phyloP scores from a whole-genome alignment of 345 rosid species.

The Cardamine resedifolia region DNA sequence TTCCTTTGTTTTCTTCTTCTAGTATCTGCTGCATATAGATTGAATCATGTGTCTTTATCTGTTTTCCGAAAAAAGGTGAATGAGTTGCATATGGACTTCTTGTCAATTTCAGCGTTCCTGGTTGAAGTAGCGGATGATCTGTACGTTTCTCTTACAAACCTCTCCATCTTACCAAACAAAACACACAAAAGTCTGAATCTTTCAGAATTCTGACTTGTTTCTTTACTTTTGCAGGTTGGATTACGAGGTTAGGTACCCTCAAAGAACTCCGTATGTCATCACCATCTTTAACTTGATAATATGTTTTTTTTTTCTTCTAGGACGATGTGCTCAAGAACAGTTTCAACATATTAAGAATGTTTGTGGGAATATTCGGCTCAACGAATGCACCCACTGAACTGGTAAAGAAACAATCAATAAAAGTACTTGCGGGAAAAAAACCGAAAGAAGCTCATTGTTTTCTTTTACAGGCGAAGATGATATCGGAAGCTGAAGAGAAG shows the following conservation, averaged over 20 bases:
- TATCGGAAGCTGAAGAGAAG: conserved; percentile 74
- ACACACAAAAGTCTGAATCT: conserved; percentile 24
- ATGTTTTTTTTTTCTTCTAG: conserved; percentile 51
- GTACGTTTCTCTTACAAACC: conserved; percentile 40
- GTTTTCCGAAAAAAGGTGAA: conserved; percentile 57
- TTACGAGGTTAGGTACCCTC: conserved; percentile 60
- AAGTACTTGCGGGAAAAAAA: too few species aligned
- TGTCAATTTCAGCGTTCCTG: conserved; percentile 77
- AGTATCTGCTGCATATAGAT: too few species aligned
- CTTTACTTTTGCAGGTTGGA: conserved; percentile 59
- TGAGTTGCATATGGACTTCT: conserved; percentile 82
- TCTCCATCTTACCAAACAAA: conserved; percentile 31
- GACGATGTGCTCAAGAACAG: conserved; percentile 79
- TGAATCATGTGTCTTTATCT: background rate
- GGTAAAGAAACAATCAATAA: conserved; percentile 44
- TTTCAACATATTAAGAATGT: conserved; percentile 83
- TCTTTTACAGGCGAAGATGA: conserved; percentile 59
- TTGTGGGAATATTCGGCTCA: conserved; percentile 74
- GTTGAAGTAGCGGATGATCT: conserved; percentile 92
- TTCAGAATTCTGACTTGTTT: conserved; percentile 19
- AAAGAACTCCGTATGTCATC: background rate
- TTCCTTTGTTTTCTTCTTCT: background rate
- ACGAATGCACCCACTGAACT: conserved; percentile 64
- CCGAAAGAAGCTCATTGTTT: background rate
- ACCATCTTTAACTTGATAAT: conserved; percentile 1